Evolutionary conservation across 2,329 filamentous ascomycete species (phyloP).

Genomic region (Aspergillus fumigatus): DNA sequence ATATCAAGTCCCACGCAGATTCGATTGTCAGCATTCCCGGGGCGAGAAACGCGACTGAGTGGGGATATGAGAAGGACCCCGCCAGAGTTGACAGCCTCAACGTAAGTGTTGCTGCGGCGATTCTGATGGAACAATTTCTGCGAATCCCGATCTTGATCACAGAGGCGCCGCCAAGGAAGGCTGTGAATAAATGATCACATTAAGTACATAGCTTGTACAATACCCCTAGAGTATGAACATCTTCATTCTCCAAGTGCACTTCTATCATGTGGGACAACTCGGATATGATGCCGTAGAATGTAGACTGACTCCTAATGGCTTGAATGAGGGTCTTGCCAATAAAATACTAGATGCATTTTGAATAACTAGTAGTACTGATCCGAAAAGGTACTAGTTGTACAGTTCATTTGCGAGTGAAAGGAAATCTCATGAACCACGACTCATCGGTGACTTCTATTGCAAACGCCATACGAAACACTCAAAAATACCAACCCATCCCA

Average conservation of each 20-base stretch:
- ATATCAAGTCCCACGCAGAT: conserved; percentile 63
- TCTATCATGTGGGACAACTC: background rate
- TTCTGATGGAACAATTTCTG: conserved; percentile 53
- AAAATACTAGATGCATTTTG: background rate
- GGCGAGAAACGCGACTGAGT: conserved; percentile 41
- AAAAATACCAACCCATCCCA: conserved; percentile 10
- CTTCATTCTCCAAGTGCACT: background rate
- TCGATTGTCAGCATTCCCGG: conserved; percentile 59
- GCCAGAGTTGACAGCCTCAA: conserved; percentile 81
- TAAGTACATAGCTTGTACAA: background rate
- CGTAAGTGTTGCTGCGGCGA: conserved; percentile 78
- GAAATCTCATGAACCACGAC: conserved; percentile 3
- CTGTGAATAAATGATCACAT: conserved; percentile 2
- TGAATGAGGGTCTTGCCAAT: background rate
- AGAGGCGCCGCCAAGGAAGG: conserved; percentile 14
- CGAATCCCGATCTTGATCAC: conserved; percentile 28
- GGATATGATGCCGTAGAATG: background rate
- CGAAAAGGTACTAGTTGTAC: background rate
- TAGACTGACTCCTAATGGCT: background rate
- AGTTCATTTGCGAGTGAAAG: background rate
- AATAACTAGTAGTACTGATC: background rate
- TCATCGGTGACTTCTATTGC: conserved; percentile 14
- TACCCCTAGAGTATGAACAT: background rate
- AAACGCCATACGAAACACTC: conserved; percentile 19
- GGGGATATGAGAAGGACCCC: conserved; percentile 30